phyloP scores from a whole-genome alignment of 805 yeast genomes.

The Saccharomyces jurei region DNA sequence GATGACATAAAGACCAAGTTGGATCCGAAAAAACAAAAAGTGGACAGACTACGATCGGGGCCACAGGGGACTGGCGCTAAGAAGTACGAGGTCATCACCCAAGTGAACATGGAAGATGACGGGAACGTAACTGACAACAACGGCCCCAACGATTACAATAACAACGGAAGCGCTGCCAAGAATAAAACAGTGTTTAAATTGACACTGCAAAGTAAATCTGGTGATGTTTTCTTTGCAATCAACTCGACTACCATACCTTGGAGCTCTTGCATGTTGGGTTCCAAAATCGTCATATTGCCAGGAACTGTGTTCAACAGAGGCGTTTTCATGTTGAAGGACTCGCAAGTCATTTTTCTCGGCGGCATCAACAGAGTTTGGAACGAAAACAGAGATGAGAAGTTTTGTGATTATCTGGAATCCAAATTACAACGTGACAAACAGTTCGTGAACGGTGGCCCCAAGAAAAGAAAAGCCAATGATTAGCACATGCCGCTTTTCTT shows the following conservation, averaged over 20 bases:
- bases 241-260: constrained; percentile 49
- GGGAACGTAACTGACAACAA: constrained; percentile 2
- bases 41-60: constrained; percentile 40
- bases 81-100: constrained; percentile 35
- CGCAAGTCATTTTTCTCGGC: constrained; percentile 30
- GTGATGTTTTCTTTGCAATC: constrained; percentile 48
- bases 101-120: constrained; percentile 41
- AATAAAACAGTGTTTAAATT: constrained; percentile 39
- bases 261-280: constrained; percentile 45
- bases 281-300: constrained; percentile 43
- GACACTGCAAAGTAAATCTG: constrained; percentile 46
- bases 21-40: constrained; percentile 53
- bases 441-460: background rate
- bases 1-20: constrained; percentile 45
- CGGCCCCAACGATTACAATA: background rate
- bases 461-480: constrained; percentile 1
- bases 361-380: constrained; percentile 36
- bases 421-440: constrained; percentile 17
- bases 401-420: constrained; percentile 24
- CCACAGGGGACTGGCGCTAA: constrained; percentile 13
- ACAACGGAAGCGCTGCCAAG: background rate
- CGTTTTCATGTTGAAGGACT: constrained; percentile 28
- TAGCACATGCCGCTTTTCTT: background rate
- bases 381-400: constrained; percentile 27
- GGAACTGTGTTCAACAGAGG: constrained; percentile 45